A percentile compares a stretch with the other conserved stretches of the same genome.
phyloP scores from a whole-genome alignment of 495 filamentous ascomycete species.

The Rusavskia elegans region DNA sequence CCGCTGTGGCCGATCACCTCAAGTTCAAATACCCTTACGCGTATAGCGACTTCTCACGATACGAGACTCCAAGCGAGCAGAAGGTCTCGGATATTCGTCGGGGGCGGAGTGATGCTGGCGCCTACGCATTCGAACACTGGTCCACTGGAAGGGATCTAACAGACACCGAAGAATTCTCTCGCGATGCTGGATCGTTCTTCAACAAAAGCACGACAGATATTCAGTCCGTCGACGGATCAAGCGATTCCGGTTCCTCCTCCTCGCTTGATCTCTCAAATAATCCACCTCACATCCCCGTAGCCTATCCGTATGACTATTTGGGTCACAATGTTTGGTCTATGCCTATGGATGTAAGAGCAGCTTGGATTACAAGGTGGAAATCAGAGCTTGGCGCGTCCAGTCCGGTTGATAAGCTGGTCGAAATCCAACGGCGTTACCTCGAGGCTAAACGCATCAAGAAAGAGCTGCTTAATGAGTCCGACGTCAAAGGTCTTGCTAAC shows the following conservation, averaged over 20 bases:
- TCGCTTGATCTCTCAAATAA: not conserved
- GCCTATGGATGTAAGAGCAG: constrained; percentile 4
- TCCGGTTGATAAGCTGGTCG: constrained; percentile 8
- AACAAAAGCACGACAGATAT: not conserved
- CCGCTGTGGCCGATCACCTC: constrained; percentile 10
- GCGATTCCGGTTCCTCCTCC: not conserved
- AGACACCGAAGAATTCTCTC: constrained; percentile 9
- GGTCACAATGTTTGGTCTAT: constrained; percentile 3
- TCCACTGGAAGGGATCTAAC: constrained; percentile 13
- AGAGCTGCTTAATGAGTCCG: constrained; percentile 4
- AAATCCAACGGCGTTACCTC: constrained; percentile 13
- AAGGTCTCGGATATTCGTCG: constrained; percentile 11
- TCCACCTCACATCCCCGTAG: not conserved
- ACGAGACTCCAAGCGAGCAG: constrained; percentile 6
- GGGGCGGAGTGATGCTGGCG: constrained; percentile 11
- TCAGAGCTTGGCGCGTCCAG: constrained; percentile 8
- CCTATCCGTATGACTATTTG: not conserved
- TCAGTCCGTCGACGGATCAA: not conserved
- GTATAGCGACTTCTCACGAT: constrained; percentile 5
- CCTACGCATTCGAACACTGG: constrained; percentile 16
- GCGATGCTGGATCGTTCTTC: constrained; percentile 7
- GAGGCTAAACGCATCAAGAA: constrained; percentile 4
- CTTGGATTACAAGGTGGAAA: constrained; percentile 9
- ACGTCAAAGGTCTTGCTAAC: constrained; percentile 9
- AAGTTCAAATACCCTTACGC: constrained; percentile 1